phyloP scores from a whole-genome alignment of 495 filamentous ascomycete genomes.

The Cairneyella variabilis region DNA sequence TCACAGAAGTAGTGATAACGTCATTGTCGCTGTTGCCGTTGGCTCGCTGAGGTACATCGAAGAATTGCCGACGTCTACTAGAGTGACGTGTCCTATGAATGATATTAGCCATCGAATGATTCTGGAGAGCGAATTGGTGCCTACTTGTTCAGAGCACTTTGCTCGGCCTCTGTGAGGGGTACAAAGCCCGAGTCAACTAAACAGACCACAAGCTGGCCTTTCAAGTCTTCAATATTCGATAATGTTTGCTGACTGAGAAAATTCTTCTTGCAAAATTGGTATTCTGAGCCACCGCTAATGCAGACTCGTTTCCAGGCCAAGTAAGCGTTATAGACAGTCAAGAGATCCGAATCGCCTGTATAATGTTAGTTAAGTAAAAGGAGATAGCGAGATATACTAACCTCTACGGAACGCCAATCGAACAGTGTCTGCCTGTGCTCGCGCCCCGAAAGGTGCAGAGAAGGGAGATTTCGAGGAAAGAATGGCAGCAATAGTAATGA shows the following conservation, averaged over 20 bases:
- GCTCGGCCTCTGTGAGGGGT: conserved; percentile 64
- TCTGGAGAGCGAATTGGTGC: no score
- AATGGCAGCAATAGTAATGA: conserved; percentile 86
- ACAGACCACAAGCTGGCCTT: conserved; percentile 78
- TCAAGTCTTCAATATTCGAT: conserved; percentile 88
- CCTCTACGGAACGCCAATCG: conserved; percentile 71
- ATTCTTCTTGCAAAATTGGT: conserved; percentile 86
- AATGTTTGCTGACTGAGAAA: conserved; percentile 82
- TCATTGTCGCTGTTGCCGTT: conserved; percentile 76
- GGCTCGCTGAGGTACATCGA: conserved; percentile 68
- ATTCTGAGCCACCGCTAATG: conserved; percentile 56
- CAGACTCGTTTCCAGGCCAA: conserved; percentile 79
- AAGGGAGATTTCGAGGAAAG: conserved; percentile 95
- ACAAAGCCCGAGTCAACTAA: conserved; percentile 81
- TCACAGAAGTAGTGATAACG: conserved; percentile 67
- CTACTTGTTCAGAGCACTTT: conserved; percentile 56
- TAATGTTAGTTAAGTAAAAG: conserved; percentile 4
- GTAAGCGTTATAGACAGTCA: conserved; percentile 93
- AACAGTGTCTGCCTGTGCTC: conserved; percentile 72
- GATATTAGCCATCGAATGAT: no score
- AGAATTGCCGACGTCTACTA: conserved; percentile 63
- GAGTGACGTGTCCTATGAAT: conserved; percentile 35
- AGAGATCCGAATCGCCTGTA: conserved; percentile 78
- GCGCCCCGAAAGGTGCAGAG: conserved; percentile 74
- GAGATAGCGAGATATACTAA: background rate